These are phyloP conservation scores for Fraxinus anomala DNA, from an alignment of 257 asterid species.

Conservation along the genomic window DNA sequence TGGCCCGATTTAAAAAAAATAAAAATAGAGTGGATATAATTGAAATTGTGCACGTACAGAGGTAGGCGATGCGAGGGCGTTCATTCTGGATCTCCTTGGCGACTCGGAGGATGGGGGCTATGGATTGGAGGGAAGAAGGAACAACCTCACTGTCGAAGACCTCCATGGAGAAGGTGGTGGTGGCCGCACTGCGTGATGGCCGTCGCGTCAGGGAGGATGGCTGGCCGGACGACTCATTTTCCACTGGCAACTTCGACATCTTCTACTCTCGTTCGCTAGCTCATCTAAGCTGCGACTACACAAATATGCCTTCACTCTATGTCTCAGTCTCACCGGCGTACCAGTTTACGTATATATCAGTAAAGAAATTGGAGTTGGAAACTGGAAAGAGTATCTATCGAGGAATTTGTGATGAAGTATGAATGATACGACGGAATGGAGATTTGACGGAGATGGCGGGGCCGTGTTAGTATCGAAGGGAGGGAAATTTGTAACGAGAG, in stretches of 20 bases:
- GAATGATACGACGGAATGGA: background rate
- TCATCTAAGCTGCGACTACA: slow-evolving; percentile 10
- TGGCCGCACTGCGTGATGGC: slow-evolving; percentile 88
- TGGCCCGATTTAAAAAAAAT: no score
- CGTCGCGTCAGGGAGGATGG: slow-evolving; percentile 62
- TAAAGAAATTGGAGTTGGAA: background rate
- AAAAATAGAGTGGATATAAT: no score
- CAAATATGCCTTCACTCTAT: slow-evolving; percentile 1
- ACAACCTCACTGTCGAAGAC: slow-evolving; percentile 96
- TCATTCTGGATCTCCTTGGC: slow-evolving; percentile 77
- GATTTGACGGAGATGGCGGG: slow-evolving; percentile 1
- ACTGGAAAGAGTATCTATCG: background rate
- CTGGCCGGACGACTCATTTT: slow-evolving; percentile 33
- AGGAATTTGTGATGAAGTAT: background rate
- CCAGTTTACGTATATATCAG: background rate
- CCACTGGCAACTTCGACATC: slow-evolving; percentile 41
- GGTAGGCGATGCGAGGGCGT: slow-evolving; percentile 93
- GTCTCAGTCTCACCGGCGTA: background rate
- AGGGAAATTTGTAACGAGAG: background rate
- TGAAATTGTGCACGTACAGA: slow-evolving; percentile 49
- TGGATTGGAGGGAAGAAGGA: slow-evolving; percentile 88
- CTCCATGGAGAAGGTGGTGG: slow-evolving; percentile 85
- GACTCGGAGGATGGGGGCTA: slow-evolving; percentile 90
- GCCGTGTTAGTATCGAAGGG: background rate
- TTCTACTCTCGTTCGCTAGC: slow-evolving; percentile 18